phyloP scores from a whole-genome alignment of 305 asterid genomes.

The Rubia balearica region DNA sequence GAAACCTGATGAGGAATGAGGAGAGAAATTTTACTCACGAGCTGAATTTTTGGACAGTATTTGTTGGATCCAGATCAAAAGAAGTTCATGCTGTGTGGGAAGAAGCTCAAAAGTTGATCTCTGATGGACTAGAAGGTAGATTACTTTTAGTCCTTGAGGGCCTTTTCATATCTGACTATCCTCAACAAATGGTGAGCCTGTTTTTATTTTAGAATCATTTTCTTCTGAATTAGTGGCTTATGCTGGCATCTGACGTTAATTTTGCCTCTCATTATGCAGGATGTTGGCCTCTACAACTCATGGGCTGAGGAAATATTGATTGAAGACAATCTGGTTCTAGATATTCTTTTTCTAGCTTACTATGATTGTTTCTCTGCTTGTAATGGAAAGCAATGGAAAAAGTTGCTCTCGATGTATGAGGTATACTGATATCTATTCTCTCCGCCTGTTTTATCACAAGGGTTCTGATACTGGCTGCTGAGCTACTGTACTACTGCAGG shows the following conservation, averaged over 20 bases:
- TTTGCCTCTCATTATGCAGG: slow-evolving; percentile 40
- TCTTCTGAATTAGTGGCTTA: neutral
- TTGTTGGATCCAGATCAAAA: slow-evolving; percentile 40
- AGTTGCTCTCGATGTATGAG: slow-evolving; percentile 66
- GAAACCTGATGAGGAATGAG: neutral
- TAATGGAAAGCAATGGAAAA: slow-evolving; percentile 73
- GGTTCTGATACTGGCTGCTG: slow-evolving; percentile 3
- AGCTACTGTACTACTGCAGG: slow-evolving; percentile 36
- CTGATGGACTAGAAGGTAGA: slow-evolving; percentile 63
- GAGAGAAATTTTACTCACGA: neutral
- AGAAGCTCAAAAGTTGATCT: slow-evolving; percentile 61
- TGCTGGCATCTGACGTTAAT: neutral
- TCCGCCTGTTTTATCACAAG: slow-evolving; percentile 7
- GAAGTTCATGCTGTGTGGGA: slow-evolving; percentile 44
- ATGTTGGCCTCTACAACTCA: slow-evolving; percentile 59
- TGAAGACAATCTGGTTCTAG: slow-evolving; percentile 82
- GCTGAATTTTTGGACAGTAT: slow-evolving; percentile 16
- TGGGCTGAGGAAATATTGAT: slow-evolving; percentile 93
- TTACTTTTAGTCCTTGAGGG: slow-evolving; percentile 56
- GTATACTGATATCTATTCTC: slow-evolving; percentile 36
- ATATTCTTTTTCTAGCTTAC: slow-evolving; percentile 73
- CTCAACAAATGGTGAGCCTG: slow-evolving; percentile 71
- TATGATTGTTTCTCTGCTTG: slow-evolving; percentile 70
- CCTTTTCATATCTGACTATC: slow-evolving; percentile 58
- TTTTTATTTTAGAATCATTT: neutral